phyloP scores from a whole-genome alignment of 495 filamentous ascomycete genomes.

The Sporormia fimetaria region DNA sequence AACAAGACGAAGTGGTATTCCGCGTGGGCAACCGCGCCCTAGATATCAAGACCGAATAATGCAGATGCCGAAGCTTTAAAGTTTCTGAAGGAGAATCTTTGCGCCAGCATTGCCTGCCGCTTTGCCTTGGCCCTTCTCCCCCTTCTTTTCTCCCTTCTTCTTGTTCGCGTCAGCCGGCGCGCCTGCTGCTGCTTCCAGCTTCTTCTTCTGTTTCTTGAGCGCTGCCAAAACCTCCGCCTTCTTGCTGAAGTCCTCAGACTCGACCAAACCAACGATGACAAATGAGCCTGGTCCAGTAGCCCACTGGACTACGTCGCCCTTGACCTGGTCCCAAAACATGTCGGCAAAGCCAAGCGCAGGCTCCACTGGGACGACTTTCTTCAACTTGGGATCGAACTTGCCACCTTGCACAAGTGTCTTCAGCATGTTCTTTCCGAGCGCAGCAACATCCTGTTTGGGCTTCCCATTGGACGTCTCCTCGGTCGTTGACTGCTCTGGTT shows the following conservation, averaged over 20 bases:
- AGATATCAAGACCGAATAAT: background rate
- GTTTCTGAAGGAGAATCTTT: slow-evolving; percentile 41
- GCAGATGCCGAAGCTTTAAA: background rate
- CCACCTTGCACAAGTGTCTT: slow-evolving; percentile 83
- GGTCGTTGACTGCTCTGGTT: background rate
- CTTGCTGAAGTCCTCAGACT: slow-evolving; percentile 63
- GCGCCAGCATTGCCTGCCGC: slow-evolving; percentile 42
- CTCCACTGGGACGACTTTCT: slow-evolving; percentile 53
- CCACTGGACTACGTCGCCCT: slow-evolving; percentile 68
- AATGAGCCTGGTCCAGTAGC: slow-evolving; percentile 73
- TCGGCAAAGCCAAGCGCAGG: slow-evolving; percentile 71
- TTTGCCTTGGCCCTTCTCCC: slow-evolving; percentile 23
- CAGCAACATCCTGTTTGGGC: slow-evolving; percentile 27
- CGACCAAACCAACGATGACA: slow-evolving; percentile 66
- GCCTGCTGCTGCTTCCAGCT: slow-evolving; percentile 41
- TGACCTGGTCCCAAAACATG: slow-evolving; percentile 64
- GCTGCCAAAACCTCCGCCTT: slow-evolving; percentile 52
- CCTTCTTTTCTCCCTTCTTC: slow-evolving; percentile 32
- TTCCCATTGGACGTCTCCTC: background rate
- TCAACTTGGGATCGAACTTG: slow-evolving; percentile 58
- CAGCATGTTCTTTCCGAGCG: slow-evolving; percentile 57
- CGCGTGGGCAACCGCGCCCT: background rate
- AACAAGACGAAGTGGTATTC: too few relatives aligned
- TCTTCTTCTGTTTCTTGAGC: slow-evolving; percentile 47
- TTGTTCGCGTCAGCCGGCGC: slow-evolving; percentile 26